Evolutionary conservation across 495 filamentous ascomycete species (phyloP), one percentile per base, ranked within the genome.

Genomic region (Daldinia vernicosa): DNA sequence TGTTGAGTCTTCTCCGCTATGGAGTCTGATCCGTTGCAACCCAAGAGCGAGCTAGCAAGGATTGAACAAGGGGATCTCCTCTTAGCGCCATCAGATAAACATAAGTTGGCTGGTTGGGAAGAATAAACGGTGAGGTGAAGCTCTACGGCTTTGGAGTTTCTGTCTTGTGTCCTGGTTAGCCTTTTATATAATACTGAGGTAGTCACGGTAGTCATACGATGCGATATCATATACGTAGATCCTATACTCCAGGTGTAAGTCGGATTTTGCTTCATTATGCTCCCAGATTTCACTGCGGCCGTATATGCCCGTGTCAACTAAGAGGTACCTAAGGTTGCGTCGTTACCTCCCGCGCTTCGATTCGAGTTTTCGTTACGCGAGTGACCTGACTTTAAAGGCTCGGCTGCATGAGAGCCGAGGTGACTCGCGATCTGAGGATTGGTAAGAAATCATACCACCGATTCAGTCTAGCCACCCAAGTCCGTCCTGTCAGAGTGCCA

Each of bases 51-150:
- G 53, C 52, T 57, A 65, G 24, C 51, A 45, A 8, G 59, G 57
- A 39, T 63, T 28, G 22, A 40, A 11, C 28, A 37, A 61, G 52
- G 62, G 67, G 26, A 54, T 47, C 11, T n/a, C 28, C 30, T 33
- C 33, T 65, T 73, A 73, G 70, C 66, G 66, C 70, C 70, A 73
- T 73, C 70, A 73, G 70, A 69, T 73, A 73, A 73, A 69, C 60
- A 33, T 7, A 43, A n/a, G 26, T 39, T 58, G n/a, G n/a, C n/a
- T n/a, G n/a, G n/a, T n/a, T n/a, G 54, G 50, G 35, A 7, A 58
- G 39, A 66, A 55, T 15, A 51, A 51, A 33, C 27, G 12, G 43
- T 43, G 47, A 56, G 19, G 27, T 55, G 6, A 35, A 30, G 1
- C 12, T 32, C 15, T 6, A 55, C 26, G 14, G 17, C 52, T 32